Conservation (phyloP, 139 green algal genomes). For the Microglena sp. region DNA sequence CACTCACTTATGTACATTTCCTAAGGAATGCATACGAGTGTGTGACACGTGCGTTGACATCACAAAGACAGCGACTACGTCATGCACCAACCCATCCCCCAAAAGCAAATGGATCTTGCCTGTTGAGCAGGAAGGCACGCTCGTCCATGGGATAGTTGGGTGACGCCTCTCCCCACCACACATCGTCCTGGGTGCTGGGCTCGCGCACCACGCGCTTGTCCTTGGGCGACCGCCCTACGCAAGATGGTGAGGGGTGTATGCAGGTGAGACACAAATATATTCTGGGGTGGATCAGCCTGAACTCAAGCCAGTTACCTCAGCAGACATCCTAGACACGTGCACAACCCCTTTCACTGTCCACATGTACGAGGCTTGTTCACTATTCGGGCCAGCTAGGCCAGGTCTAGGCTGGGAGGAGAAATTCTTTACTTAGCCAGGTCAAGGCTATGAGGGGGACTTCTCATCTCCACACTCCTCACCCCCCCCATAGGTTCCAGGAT, state of each 20-base stretch:
- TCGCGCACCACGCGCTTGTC: constrained; percentile 93
- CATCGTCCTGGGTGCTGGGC: constrained; percentile 46
- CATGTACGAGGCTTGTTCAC: neutral
- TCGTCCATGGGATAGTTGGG: constrained; percentile 37
- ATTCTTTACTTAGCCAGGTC: too few species aligned
- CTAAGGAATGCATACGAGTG: too few species aligned
- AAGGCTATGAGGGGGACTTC: too few species aligned
- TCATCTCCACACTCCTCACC: neutral
- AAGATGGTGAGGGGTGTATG: too few species aligned
- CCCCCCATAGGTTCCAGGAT: neutral
- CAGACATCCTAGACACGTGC: neutral
- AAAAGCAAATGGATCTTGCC: too few species aligned
- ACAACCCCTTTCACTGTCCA: neutral
- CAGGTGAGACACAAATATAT: too few species aligned
- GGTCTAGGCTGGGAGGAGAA: too few species aligned
- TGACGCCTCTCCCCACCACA: constrained; percentile 67
- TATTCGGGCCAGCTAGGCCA: neutral
- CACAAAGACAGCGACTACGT: too few species aligned
- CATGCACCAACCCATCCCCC: too few species aligned
- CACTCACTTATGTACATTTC: too few species aligned
- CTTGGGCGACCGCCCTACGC: constrained; percentile 71
- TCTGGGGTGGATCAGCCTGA: neutral
- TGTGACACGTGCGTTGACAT: too few species aligned
- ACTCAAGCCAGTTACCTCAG: neutral
- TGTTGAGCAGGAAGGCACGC: constrained; percentile 20